phyloP scores from a whole-genome alignment of 495 filamentous ascomycete genomes.

The Hamigera avellanea region DNA sequence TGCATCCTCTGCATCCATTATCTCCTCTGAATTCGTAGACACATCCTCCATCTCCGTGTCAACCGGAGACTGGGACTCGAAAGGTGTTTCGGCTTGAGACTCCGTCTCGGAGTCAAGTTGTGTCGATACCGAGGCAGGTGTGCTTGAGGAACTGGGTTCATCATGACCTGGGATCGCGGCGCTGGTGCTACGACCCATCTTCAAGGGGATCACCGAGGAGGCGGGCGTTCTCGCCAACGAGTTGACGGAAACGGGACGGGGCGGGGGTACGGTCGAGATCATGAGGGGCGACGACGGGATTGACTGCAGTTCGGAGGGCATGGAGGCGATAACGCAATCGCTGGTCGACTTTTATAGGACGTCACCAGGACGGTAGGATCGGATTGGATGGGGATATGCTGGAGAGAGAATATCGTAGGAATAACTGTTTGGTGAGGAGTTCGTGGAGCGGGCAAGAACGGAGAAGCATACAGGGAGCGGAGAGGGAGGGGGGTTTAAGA shows the following conservation, averaged over 20 bases:
- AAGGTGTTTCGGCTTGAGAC: no score
- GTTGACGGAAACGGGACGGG: conserved; percentile 25
- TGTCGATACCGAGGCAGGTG: background rate
- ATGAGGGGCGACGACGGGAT: conserved; percentile 12
- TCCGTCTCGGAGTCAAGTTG: no score
- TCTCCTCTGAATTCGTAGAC: background rate
- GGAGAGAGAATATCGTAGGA: no score
- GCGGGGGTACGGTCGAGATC: conserved; percentile 22
- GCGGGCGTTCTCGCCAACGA: conserved; percentile 15
- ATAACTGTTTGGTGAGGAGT: background rate
- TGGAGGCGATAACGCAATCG: background rate
- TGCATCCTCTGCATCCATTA: background rate
- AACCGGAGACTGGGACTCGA: conserved; percentile 10
- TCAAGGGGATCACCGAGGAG: conserved; percentile 9
- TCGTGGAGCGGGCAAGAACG: background rate
- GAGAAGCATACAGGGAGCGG: conserved; percentile 2
- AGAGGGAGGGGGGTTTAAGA: background rate
- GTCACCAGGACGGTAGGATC: no score
- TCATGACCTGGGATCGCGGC: conserved; percentile 11
- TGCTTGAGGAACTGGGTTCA: conserved; percentile 5
- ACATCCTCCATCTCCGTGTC: conserved; percentile 20
- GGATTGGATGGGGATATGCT: no score
- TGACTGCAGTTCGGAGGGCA: conserved; percentile 5
- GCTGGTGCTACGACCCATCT: conserved; percentile 17
- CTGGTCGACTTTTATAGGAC: no score